A percentile compares a stretch with the other conserved stretches of the same genome.
Evolutionary conservation across 192 early-diverging fungal genomes (phyloP).

Genomic region (Backusella tuberculispora): DNA sequence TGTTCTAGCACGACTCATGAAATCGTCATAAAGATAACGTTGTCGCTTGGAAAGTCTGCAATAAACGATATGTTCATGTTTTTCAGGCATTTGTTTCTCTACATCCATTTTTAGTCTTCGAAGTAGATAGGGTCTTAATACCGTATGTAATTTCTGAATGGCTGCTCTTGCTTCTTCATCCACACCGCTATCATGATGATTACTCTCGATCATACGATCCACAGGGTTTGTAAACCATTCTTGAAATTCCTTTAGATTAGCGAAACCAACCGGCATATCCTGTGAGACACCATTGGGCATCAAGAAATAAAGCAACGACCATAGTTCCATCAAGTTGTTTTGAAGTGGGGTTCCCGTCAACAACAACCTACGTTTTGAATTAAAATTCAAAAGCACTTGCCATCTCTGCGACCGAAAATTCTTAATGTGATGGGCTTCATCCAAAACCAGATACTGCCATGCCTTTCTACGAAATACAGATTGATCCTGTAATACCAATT

Average conservation of each 20-base stretch:
- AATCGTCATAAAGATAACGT: conserved; percentile 76
- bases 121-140: conserved; percentile 64
- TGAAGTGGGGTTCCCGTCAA: conserved; percentile 91
- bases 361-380: conserved; percentile 65
- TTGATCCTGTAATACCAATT: conserved; percentile 62
- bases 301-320: conserved; percentile 86
- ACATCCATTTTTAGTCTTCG: conserved; percentile 70
- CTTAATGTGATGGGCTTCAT: conserved; percentile 75
- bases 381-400: conserved; percentile 73
- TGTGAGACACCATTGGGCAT: conserved; percentile 68
- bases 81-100: conserved; percentile 68
- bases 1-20: conserved; percentile 82
- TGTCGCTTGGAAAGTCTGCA: conserved; percentile 74
- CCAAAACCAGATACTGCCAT: conserved; percentile 72
- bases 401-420: conserved; percentile 81
- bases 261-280: conserved; percentile 78
- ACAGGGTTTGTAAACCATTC: conserved; percentile 88
- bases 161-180: conserved; percentile 56
- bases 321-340: conserved; percentile 86
- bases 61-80: conserved; percentile 69
- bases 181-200: conserved; percentile 35
- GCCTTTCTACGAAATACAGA: conserved; percentile 58
- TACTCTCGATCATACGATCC: conserved; percentile 76
- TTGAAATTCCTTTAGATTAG: conserved; percentile 79
- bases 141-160: conserved; percentile 64